Evolutionary conservation across 768 basidiomycete species (phyloP).

Genomic region (Cubamyces sp.): DNA sequence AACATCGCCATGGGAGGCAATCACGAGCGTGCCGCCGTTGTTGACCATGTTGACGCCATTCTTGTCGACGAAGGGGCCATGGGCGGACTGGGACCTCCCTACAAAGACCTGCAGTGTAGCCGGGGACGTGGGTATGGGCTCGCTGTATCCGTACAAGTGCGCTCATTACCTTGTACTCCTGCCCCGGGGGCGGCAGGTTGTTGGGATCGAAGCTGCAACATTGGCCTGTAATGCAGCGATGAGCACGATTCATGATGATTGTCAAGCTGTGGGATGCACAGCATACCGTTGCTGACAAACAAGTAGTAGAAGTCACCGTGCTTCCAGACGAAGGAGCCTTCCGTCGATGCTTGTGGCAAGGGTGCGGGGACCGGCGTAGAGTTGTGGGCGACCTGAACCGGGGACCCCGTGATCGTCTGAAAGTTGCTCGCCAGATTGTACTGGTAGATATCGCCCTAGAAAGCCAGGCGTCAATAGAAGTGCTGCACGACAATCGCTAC

Average conservation of each 20-base stretch:
- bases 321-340: slow-evolving; percentile 26
- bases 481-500: not conserved
- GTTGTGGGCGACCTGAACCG: slow-evolving; percentile 23
- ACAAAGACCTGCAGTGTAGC: slow-evolving; percentile 23
- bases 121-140: not conserved
- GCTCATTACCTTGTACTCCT: slow-evolving; percentile 30
- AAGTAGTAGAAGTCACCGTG: slow-evolving; percentile 27
- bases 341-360: slow-evolving; percentile 16
- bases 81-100: slow-evolving; percentile 25
- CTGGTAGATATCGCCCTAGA: slow-evolving; percentile 20
- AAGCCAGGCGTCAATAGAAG: not conserved
- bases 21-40: slow-evolving; percentile 31
- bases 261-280: not conserved
- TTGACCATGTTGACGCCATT: slow-evolving; percentile 18
- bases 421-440: slow-evolving; percentile 19
- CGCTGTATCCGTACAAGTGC: not conserved
- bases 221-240: not conserved
- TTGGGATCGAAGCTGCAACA: slow-evolving; percentile 25
- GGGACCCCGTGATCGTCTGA: slow-evolving; percentile 4
- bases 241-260: not conserved
- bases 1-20: slow-evolving; percentile 34
- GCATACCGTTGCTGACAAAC: slow-evolving; percentile 28
- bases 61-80: slow-evolving; percentile 27
- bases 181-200: slow-evolving; percentile 23
- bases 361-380: slow-evolving; percentile 5